phyloP scores from a whole-genome alignment of 495 filamentous ascomycete species.

The Paragyromitra xinjiangensis region DNA sequence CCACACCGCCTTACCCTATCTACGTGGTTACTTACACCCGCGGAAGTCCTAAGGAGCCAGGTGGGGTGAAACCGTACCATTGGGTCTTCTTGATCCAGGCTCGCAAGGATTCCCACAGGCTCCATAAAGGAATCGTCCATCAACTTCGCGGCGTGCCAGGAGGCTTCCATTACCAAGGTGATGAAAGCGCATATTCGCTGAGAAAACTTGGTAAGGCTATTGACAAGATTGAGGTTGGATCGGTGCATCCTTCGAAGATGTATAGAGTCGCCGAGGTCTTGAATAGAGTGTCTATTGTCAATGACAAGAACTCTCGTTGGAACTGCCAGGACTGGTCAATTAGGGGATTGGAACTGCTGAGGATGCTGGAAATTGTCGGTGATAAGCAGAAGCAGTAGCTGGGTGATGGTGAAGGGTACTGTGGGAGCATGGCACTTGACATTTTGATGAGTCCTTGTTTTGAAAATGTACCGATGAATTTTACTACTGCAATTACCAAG shows the following conservation, averaged over 20 bases:
- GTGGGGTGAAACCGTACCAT: slow-evolving; percentile 15
- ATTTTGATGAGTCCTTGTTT: neutral
- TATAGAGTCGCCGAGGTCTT: slow-evolving; percentile 4
- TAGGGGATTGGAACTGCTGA: slow-evolving; percentile 16
- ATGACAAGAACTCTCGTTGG: neutral
- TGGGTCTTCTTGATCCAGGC: slow-evolving; percentile 33
- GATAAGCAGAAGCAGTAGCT: neutral
- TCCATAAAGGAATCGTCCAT: slow-evolving; percentile 15
- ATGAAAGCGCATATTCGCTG: slow-evolving; percentile 7
- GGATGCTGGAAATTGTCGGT: neutral
- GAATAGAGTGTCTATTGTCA: slow-evolving; percentile 16
- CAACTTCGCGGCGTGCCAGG: slow-evolving; percentile 17
- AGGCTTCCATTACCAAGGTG: slow-evolving; percentile 1
- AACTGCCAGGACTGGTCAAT: slow-evolving; percentile 20
- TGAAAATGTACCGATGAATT: neutral
- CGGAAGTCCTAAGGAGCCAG: neutral
- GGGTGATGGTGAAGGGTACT: neutral
- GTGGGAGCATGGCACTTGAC: neutral
- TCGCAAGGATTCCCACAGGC: neutral
- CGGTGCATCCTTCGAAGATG: slow-evolving; percentile 3
- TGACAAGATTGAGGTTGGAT: slow-evolving; percentile 29
- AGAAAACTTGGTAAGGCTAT: slow-evolving; percentile 10
- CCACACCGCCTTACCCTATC: neutral
- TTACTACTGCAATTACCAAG: neutral
- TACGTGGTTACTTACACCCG: slow-evolving; percentile 20